Conservation (phyloP, 2,329 filamentous ascomycete species). For the Orbilia javanica region DNA sequence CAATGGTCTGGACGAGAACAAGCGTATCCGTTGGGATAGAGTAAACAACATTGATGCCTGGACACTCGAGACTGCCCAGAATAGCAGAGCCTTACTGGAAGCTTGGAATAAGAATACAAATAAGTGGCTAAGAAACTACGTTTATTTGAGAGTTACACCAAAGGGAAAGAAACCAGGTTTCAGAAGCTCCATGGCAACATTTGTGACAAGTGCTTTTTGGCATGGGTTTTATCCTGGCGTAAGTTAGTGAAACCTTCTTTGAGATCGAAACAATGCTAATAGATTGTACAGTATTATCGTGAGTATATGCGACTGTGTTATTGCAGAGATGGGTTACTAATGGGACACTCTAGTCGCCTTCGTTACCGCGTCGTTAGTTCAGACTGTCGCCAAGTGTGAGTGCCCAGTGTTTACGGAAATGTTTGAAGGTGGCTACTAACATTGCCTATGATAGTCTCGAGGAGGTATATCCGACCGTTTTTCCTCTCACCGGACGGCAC, state of each 20-base stretch:
- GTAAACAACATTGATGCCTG: conserved; percentile 89
- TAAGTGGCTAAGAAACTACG: conserved; percentile 93
- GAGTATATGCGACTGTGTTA: conserved; percentile 8
- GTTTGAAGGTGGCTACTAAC: neutral
- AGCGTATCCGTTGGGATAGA: conserved; percentile 88
- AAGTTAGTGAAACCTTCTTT: conserved; percentile 14
- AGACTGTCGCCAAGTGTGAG: conserved; percentile 94
- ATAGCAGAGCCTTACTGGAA: conserved; percentile 89
- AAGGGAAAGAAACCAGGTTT: conserved; percentile 97
- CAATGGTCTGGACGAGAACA: conserved; percentile 87
- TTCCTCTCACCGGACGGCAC: conserved; percentile 81
- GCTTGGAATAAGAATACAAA: conserved; percentile 99
- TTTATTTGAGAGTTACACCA: conserved; percentile 94
- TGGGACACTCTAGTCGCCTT: conserved; percentile 79
- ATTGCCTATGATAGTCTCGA: conserved; percentile 75
- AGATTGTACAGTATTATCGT: conserved; percentile 47
- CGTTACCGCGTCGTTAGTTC: conserved; percentile 87
- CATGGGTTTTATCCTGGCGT: conserved; percentile 93
- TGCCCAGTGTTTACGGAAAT: conserved; percentile 58
- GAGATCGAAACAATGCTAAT: conserved; percentile 9
- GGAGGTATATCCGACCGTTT: conserved; percentile 89
- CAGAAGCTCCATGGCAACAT: conserved; percentile 91
- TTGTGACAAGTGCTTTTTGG: conserved; percentile 92
- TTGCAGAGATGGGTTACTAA: neutral
- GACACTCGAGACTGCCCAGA: conserved; percentile 89